Evolutionary conservation across 2,329 filamentous ascomycete species (phyloP).

Genomic region (Hymenoscyphus albidus): DNA sequence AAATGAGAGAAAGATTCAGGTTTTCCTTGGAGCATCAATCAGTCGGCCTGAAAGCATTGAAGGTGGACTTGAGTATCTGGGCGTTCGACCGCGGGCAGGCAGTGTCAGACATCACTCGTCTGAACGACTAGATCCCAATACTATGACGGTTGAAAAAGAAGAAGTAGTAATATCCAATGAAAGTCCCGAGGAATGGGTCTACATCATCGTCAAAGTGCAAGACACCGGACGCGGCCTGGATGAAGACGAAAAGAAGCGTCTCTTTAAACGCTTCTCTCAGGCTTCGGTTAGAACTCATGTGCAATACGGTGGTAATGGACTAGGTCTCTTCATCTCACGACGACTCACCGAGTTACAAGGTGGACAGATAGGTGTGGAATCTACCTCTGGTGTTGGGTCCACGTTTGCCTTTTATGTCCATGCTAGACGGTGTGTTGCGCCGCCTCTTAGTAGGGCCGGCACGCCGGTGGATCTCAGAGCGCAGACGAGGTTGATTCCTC

Average conservation of each 20-base stretch:
- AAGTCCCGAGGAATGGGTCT: constrained; percentile 38
- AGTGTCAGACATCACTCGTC: constrained; percentile 14
- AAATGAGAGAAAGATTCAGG: constrained; percentile 50
- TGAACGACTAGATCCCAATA: not conserved
- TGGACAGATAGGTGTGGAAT: constrained; percentile 61
- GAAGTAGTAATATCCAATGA: constrained; percentile 8
- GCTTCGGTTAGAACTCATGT: constrained; percentile 49
- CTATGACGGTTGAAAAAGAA: not conserved
- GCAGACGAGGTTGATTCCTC: not conserved
- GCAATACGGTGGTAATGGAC: constrained; percentile 60
- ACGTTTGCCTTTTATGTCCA: constrained; percentile 58
- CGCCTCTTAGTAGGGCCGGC: not conserved
- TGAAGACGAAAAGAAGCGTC: constrained; percentile 57
- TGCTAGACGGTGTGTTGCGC: not conserved
- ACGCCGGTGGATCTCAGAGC: not conserved
- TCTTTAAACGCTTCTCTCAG: constrained; percentile 67
- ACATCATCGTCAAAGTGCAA: constrained; percentile 51
- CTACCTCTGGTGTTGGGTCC: constrained; percentile 53
- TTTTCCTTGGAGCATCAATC: constrained; percentile 42
- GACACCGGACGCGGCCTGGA: constrained; percentile 64
- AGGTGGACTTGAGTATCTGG: constrained; percentile 7
- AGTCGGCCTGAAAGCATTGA: not conserved
- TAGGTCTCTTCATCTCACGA: constrained; percentile 62
- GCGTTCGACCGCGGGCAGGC: not conserved
- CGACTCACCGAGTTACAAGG: constrained; percentile 62